These are phyloP conservation scores for Candida verbasci DNA, from an alignment of 805 yeast species.

Conservation along the genomic window DNA sequence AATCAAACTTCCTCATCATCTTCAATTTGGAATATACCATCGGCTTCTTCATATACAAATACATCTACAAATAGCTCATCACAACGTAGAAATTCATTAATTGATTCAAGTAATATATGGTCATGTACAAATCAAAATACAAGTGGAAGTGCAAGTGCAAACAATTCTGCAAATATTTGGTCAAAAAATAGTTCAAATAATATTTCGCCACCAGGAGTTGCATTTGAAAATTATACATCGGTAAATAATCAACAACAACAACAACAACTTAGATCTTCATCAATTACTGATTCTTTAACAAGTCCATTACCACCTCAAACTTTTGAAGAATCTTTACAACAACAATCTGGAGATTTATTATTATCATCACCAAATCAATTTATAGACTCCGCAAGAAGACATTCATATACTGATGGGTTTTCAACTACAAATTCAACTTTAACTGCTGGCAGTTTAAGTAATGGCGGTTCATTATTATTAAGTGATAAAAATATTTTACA, in stretches of 20 bases:
- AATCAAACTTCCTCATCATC: too few species aligned
- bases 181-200: not conserved
- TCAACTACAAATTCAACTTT: not conserved
- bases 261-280: slow-evolving; percentile 6
- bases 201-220: not conserved
- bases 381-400: slow-evolving; percentile 9
- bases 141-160: not conserved
- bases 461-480: not conserved
- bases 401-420: slow-evolving; percentile 11
- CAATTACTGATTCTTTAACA: slow-evolving; percentile 6
- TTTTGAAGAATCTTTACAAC: not conserved
- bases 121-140: not conserved
- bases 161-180: slow-evolving; percentile 7
- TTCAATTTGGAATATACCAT: slow-evolving; percentile 1
- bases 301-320: not conserved
- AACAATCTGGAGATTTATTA: too few species aligned
- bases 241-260: not conserved
- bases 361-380: slow-evolving; percentile 5
- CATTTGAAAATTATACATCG: slow-evolving; percentile 3
- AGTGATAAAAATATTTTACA: slow-evolving; percentile 11
- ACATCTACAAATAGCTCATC: not conserved
- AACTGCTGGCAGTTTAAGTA: not conserved
- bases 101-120: slow-evolving; percentile 5
- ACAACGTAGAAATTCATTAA: slow-evolving; percentile 2
- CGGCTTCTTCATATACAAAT: not conserved